phyloP scores from a whole-genome alignment of 352 stramenopile genomes.

The Pythium rishiriense region DNA sequence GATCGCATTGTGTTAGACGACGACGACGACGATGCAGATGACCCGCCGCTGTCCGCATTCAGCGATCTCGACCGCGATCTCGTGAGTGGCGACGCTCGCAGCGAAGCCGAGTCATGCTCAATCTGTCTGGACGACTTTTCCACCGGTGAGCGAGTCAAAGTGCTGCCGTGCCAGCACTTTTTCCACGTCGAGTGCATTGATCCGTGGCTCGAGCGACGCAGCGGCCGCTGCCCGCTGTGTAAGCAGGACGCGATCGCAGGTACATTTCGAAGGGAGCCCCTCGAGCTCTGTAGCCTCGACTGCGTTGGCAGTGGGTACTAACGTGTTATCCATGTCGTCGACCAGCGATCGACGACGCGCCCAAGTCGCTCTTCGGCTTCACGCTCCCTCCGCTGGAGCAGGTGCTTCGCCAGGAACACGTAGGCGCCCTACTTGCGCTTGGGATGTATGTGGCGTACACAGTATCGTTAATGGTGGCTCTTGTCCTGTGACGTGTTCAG shows the following conservation, averaged over 20 bases:
- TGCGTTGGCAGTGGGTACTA: neutral
- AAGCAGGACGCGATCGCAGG: constrained; percentile 78
- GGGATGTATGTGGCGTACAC: constrained; percentile 19
- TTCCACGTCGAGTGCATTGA: constrained; percentile 88
- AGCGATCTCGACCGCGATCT: neutral
- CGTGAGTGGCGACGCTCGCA: neutral
- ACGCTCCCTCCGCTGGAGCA: constrained; percentile 57
- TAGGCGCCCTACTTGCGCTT: constrained; percentile 30
- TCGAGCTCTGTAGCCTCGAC: neutral
- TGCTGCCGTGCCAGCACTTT: constrained; percentile 85
- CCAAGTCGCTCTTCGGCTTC: constrained; percentile 71
- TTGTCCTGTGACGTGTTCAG: constrained; percentile 28
- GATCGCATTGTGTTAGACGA: constrained; percentile 29
- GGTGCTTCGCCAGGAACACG: constrained; percentile 76
- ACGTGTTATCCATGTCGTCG: neutral
- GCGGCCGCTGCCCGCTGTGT: constrained; percentile 79
- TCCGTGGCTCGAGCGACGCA: constrained; percentile 79
- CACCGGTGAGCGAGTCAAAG: constrained; percentile 55
- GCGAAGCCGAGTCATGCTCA: constrained; percentile 49
- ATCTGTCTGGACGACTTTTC: constrained; percentile 83
- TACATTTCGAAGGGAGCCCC: constrained; percentile 22
- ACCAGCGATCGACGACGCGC: constrained; percentile 38
- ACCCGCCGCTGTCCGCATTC: neutral
- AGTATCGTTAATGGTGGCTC: constrained; percentile 17
- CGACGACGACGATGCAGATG: constrained; percentile 19